Percentiles rank a stretch among this genome's conserved stretches.
These are phyloP conservation scores for Herpetospermum pedunculosum DNA, from an alignment of 306 rosid genomes.

Conservation along the genomic window DNA sequence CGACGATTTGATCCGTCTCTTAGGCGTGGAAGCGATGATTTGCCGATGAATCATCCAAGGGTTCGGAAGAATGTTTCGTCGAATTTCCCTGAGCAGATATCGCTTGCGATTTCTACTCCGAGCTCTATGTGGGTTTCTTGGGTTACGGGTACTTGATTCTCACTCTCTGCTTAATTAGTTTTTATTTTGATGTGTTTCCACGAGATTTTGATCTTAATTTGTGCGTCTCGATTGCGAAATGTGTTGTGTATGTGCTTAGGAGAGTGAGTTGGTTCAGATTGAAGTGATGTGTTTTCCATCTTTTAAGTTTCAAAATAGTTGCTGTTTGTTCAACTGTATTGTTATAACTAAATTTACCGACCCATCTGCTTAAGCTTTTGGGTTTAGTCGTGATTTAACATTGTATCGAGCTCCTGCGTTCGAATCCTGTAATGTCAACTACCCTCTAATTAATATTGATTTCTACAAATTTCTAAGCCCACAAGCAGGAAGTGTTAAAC, in stretches of 20 bases:
- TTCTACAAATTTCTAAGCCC: too few species aligned
- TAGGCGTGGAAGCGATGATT: slow-evolving; percentile 64
- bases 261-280: background rate
- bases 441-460: too few species aligned
- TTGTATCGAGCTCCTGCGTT: too few species aligned
- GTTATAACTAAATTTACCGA: too few species aligned
- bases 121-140: slow-evolving; percentile 85
- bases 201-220: background rate
- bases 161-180: background rate
- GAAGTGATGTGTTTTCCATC: background rate
- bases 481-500: too few species aligned
- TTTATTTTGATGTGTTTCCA: background rate
- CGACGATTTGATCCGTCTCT: slow-evolving; percentile 53
- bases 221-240: background rate
- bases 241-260: background rate
- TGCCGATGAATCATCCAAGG: slow-evolving; percentile 84
- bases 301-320: background rate
- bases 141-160: slow-evolving; percentile 56
- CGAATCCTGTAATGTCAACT: too few species aligned
- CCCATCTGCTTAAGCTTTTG: too few species aligned
- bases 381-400: too few species aligned
- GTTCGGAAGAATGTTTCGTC: slow-evolving; percentile 55
- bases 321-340: too few species aligned
- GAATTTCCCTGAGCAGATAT: slow-evolving; percentile 74
- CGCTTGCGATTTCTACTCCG: slow-evolving; percentile 71